A percentile compares a stretch with the other conserved stretches of the same genome.
phyloP scores from a whole-genome alignment of 2,329 filamentous ascomycete genomes.

The Verticillium alfalfae region DNA sequence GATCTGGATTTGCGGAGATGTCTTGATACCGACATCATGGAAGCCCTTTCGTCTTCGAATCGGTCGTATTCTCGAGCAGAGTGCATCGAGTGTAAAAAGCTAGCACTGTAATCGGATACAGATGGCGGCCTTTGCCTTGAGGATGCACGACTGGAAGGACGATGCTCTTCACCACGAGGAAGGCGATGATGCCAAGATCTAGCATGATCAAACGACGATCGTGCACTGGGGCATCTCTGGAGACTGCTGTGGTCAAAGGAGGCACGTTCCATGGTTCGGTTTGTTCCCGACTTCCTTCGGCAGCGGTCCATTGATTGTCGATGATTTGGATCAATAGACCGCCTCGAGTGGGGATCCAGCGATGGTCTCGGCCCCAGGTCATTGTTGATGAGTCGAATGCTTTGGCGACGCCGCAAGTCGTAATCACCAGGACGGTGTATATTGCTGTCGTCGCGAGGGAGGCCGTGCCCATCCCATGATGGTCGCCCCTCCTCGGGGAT shows the following conservation, averaged over 20 bases:
- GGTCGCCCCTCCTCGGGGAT: constrained; percentile 24
- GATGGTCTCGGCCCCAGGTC: constrained; percentile 5
- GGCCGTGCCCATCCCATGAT: not conserved
- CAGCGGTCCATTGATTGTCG: not conserved
- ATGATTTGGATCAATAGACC: not conserved
- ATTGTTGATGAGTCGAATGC: constrained; percentile 46
- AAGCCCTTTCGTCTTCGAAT: constrained; percentile 37
- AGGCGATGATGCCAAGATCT: not conserved
- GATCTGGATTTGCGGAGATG: constrained; percentile 50
- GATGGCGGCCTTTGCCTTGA: not conserved
- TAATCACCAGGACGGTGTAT: constrained; percentile 11
- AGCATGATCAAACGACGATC: not conserved
- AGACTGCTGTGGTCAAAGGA: not conserved
- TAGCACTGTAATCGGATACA: not conserved
- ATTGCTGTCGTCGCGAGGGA: constrained; percentile 12
- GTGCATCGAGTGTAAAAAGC: constrained; percentile 6
- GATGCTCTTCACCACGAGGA: not conserved
- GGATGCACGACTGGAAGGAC: not conserved
- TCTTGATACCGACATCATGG: constrained; percentile 41
- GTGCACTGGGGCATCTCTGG: not conserved
- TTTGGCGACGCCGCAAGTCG: constrained; percentile 39
- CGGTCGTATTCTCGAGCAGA: constrained; percentile 2
- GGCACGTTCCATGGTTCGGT: not conserved
- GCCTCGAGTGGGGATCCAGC: not conserved
- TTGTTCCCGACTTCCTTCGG: not conserved